Base-by-base conservation (phyloP, 345 rosid genomes). In the Hibiscus trionum region DNA sequence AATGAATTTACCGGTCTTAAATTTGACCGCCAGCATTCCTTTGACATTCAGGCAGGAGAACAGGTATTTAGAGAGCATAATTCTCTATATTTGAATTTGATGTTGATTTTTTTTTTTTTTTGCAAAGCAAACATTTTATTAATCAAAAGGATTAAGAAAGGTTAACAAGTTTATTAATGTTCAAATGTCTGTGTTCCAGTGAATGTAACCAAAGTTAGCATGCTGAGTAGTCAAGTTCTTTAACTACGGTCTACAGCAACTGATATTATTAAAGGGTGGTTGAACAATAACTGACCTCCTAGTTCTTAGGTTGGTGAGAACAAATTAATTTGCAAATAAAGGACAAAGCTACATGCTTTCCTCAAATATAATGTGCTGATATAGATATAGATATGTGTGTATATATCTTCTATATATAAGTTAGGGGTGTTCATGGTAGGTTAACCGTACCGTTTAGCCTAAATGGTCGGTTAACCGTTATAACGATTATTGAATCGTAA, bases 21-120 rank as follows among this genome's bases (percentile, higher is more conserved):
- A 79, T 95, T 95, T 73, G 97, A 91, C 56, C 91, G 83, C 71
- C 93, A 88, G 77, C 80, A 86, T 74, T 77, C 96, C 39, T 86
- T 90, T 74, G 96, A 95, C 77, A 73, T 88, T 78, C 93, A 88
- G 82, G 90, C 95, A 0, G 97, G 99, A 76, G 99, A 95, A 79
- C 99, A 91, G 97, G 97, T 95, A 82, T 75, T 58, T 11, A 24
- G 55, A 75, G 58, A 56, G 55, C 66, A 17, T 72, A n/a, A 49
- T 26, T 56, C 39, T 71, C 59, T 74, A 27, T 70, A 10, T 33
- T 35, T 69, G 19, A 66, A 19, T 39, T 17, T 49, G n/a, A 12
- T 14, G 16, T 14, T 24, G 29, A 31, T 3, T 31, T 31, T 31
- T 31, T 27, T 31, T 27, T 27, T 31, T 31, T 31, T 31, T 31